Percentiles rank a stretch among this genome's conserved stretches.
Evolutionary conservation across 2,329 filamentous ascomycete species (phyloP).

Genomic region (Scolecobasidium constrictum): DNA sequence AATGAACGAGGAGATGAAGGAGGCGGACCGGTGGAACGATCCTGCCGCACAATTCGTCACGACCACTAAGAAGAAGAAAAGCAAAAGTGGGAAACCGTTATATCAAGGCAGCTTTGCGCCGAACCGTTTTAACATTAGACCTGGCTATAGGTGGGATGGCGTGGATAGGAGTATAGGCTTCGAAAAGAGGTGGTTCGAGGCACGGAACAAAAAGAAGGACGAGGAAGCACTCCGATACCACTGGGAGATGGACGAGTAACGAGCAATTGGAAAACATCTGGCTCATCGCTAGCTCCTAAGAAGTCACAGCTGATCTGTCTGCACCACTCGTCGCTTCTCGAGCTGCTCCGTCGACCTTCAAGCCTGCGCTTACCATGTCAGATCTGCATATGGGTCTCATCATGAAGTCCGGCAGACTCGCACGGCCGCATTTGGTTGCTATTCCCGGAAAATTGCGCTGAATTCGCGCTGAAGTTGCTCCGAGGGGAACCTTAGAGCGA

Average conservation of each 20-base stretch:
- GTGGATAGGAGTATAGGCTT: conserved; percentile 92
- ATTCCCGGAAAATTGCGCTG: too few relatives aligned
- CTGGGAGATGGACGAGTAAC: conserved; percentile 85
- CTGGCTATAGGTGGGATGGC: conserved; percentile 92
- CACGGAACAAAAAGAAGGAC: conserved; percentile 66
- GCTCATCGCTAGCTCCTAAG: too few relatives aligned
- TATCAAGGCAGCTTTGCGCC: conserved; percentile 75
- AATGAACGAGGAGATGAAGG: conserved; percentile 74
- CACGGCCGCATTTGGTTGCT: too few relatives aligned
- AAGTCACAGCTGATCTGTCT: too few relatives aligned
- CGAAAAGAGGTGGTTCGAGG: conserved; percentile 85
- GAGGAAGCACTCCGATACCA: conserved; percentile 75
- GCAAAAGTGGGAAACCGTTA: conserved; percentile 47
- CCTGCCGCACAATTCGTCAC: conserved; percentile 73
- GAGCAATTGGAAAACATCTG: too few relatives aligned
- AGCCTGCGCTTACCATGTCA: too few relatives aligned
- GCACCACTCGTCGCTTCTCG: too few relatives aligned
- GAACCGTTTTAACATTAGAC: conserved; percentile 87
- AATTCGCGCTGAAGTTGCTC: too few relatives aligned
- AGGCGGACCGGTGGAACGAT: conserved; percentile 78
- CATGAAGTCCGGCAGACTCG: too few relatives aligned
- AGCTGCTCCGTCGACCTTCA: too few relatives aligned
- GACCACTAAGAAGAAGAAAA: conserved; percentile 38
- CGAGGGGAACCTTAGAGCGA: too few relatives aligned
- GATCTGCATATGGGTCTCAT: too few relatives aligned